These are phyloP conservation scores for Sesbania bispinosa DNA, from an alignment of 306 rosid genomes.

Conservation along the genomic window DNA sequence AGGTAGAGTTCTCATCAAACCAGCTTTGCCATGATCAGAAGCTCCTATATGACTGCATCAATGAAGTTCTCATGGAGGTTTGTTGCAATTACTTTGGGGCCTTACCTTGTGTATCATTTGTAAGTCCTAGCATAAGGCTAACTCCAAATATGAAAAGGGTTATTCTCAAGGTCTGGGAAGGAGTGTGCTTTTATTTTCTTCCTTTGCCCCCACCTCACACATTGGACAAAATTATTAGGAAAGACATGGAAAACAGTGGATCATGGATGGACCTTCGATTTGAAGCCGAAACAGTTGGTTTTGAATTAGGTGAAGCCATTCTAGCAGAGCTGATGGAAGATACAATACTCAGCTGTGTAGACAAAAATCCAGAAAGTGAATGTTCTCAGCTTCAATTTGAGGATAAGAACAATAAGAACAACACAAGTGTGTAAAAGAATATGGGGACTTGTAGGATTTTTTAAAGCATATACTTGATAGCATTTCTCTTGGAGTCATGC, in stretches of 20 bases:
- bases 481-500: conserved; percentile 28
- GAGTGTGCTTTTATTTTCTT: conserved; percentile 74
- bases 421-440: conserved; percentile 31
- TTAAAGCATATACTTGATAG: conserved; percentile 25
- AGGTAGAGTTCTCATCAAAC: conserved; percentile 53
- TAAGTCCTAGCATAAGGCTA: conserved; percentile 42
- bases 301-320: conserved; percentile 71
- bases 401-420: conserved; percentile 25
- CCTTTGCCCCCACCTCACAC: conserved; percentile 63
- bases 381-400: conserved; percentile 27
- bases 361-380: conserved; percentile 31
- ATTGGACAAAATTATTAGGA: conserved; percentile 75
- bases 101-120: conserved; percentile 57
- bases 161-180: conserved; percentile 54
- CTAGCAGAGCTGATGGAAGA: conserved; percentile 76
- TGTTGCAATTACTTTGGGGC: conserved; percentile 52
- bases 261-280: conserved; percentile 74
- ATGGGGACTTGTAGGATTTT: conserved; percentile 10
- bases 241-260: conserved; percentile 68
- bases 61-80: conserved; percentile 66
- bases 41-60: conserved; percentile 69
- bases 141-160: conserved; percentile 41
- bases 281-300: conserved; percentile 62
- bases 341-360: conserved; percentile 43
- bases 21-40: conserved; percentile 53